phyloP scores from a whole-genome alignment of 78 protist species.

The Dictyostelium intermedium region DNA sequence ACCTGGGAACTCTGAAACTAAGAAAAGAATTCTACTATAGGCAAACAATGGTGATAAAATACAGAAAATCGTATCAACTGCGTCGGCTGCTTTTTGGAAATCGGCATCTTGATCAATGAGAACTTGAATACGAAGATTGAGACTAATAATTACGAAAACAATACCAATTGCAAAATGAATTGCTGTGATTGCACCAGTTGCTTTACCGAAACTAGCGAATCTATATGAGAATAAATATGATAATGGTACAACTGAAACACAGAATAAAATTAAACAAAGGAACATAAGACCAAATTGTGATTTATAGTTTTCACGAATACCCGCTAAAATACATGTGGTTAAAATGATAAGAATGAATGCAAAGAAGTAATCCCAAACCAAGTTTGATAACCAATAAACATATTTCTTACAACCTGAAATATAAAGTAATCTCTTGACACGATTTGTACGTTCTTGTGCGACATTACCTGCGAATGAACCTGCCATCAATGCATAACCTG shows the following conservation, averaged over 20 bases:
- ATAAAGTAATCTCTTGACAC: slow-evolving; percentile 17
- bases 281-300: slow-evolving; percentile 20
- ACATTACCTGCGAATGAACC: slow-evolving; percentile 35
- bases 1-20: slow-evolving; percentile 29
- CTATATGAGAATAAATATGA: slow-evolving; percentile 20
- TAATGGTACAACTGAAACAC: neutral
- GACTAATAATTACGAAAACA: neutral
- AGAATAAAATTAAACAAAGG: neutral
- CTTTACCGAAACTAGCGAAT: slow-evolving; percentile 10
- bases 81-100: neutral
- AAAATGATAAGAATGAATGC: neutral
- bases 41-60: slow-evolving; percentile 13
- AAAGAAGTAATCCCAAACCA: slow-evolving; percentile 36
- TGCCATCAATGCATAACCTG: slow-evolving; percentile 1
- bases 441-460: neutral
- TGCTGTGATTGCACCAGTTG: slow-evolving; percentile 31
- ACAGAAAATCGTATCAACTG: neutral
- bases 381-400: slow-evolving; percentile 35
- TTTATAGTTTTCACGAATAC: neutral
- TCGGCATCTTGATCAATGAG: neutral
- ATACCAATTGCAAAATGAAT: neutral
- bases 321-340: neutral
- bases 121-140: slow-evolving; percentile 11
- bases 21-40: neutral
- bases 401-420: slow-evolving; percentile 52